Base-by-base conservation (phyloP, 768 basidiomycete genomes). In the Daedaleopsis sinensis region DNA sequence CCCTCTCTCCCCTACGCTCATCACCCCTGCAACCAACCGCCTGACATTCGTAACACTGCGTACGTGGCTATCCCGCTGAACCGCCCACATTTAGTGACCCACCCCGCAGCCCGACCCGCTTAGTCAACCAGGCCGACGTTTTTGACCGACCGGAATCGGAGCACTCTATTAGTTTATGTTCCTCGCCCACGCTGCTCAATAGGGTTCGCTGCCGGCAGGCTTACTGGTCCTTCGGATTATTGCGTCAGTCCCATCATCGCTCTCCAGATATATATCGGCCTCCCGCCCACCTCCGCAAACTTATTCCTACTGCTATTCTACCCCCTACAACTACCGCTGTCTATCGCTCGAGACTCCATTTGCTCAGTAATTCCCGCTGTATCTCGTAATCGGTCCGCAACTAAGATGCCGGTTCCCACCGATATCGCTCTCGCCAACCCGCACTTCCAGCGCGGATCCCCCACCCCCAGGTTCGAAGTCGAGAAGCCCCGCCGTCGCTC, bases 381-480 rank as follows among this genome's bases (percentile, higher is more conserved):
- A 12, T 5, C 39, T 5, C 53, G 38, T 46, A 32, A 46, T n/a
- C 47, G 47, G 50, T 37, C 49, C 21, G 19, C 52, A 57, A 13
- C 39, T 42, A 62, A 32, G 50, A 62, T 62, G 61, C 61, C 61
- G 61, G 57, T 62, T 50, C 35, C 55, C 55, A 62, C 61, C 61
- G 55, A 62, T 62, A 57, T 62, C 61, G 51, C 55, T 10, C 39
- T 18, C 55, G 43, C 35, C 36, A 46, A 13, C 12, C 21, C 44
- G 35, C 58, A 57, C 27, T 35, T 43, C 55, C 61, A 62, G 55
- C 61, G 61, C 61, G 61, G 61, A 62, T 59, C 62, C 49, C 62
- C 55, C 53, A 51, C 62, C 46, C 57, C 62, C 23, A 42, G 35
- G 23, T 63, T 63, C 57, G 62, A 63, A 55, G 57, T 63, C 42